A percentile compares a stretch with the other conserved stretches of the same genome.
phyloP scores from a whole-genome alignment of 2,329 filamentous ascomycete genomes.

The Apiospora malaysiana region DNA sequence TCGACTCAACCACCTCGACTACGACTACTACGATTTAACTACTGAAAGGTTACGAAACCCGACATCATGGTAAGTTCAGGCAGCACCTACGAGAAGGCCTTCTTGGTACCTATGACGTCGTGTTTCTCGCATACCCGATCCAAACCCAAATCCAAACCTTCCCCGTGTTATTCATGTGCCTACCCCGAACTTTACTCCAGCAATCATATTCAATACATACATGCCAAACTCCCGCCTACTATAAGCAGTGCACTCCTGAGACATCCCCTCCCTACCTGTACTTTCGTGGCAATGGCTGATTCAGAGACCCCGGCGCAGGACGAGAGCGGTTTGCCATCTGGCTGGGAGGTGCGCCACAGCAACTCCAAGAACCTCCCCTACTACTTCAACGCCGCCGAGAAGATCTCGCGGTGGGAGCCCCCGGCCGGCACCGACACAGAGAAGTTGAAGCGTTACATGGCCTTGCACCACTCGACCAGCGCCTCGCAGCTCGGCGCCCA shows the following conservation, averaged over 20 bases:
- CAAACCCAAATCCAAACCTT: neutral
- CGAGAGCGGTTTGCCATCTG: slow-evolving; percentile 80
- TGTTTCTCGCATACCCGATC: slow-evolving; percentile 8
- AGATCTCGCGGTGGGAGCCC: slow-evolving; percentile 94
- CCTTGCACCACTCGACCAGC: slow-evolving; percentile 76
- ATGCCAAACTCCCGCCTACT: neutral
- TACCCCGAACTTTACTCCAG: neutral
- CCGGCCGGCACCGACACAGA: slow-evolving; percentile 87
- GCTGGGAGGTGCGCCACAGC: slow-evolving; percentile 96
- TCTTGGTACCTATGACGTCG: slow-evolving; percentile 16
- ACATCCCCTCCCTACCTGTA: neutral
- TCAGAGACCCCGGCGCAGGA: slow-evolving; percentile 48
- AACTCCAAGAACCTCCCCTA: slow-evolving; percentile 99
- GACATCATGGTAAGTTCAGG: slow-evolving; percentile 18
- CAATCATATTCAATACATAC: neutral
- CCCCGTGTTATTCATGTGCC: slow-evolving; percentile 1
- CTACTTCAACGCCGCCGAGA: slow-evolving; percentile 91
- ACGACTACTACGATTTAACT: neutral
- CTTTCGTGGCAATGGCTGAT: slow-evolving; percentile 5
- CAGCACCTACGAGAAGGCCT: neutral
- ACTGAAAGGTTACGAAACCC: neutral
- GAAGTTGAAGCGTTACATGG: slow-evolving; percentile 94
- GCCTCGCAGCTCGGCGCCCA: slow-evolving; percentile 50
- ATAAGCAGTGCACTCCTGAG: neutral
- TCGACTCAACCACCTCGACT: neutral